These are phyloP conservation scores for Vachellia pachyceras DNA, from an alignment of 306 rosid species.

Conservation along the genomic window DNA sequence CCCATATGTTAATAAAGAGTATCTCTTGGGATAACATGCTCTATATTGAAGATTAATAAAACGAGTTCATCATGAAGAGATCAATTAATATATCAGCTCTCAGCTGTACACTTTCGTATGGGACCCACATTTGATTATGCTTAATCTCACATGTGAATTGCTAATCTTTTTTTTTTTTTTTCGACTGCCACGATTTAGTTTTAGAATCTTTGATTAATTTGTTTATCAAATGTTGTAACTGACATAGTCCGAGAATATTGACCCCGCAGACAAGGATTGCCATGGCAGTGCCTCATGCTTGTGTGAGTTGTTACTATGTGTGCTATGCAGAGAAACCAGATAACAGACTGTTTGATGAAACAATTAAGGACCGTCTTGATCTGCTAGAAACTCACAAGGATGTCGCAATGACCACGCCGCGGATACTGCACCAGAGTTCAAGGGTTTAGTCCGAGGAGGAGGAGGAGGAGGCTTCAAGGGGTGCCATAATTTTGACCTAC, in stretches of 20 bases:
- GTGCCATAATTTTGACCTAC: conserved; percentile 20
- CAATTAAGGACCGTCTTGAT: conserved; percentile 71
- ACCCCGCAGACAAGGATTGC: conserved; percentile 87
- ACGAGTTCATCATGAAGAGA: neutral
- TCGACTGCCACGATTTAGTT: neutral
- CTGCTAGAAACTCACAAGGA: conserved; percentile 62
- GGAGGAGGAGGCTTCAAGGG: conserved; percentile 24
- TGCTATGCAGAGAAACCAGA: conserved; percentile 88
- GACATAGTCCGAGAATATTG: conserved; percentile 32
- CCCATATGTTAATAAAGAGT: too few relatives aligned
- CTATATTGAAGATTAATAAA: neutral
- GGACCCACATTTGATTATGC: neutral
- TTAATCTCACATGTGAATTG: neutral
- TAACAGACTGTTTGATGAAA: conserved; percentile 65
- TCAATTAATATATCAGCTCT: neutral
- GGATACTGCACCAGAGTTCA: conserved; percentile 45
- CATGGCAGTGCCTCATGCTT: conserved; percentile 97
- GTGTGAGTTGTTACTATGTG: conserved; percentile 90
- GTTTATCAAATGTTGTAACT: neutral
- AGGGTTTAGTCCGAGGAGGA: conserved; percentile 16
- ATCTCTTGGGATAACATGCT: neutral
- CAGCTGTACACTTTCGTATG: neutral
- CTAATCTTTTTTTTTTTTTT: neutral
- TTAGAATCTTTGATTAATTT: neutral
- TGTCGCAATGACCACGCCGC: conserved; percentile 59